Conservation (phyloP, 257 asterid genomes). For the Hygrophila difformis region DNA sequence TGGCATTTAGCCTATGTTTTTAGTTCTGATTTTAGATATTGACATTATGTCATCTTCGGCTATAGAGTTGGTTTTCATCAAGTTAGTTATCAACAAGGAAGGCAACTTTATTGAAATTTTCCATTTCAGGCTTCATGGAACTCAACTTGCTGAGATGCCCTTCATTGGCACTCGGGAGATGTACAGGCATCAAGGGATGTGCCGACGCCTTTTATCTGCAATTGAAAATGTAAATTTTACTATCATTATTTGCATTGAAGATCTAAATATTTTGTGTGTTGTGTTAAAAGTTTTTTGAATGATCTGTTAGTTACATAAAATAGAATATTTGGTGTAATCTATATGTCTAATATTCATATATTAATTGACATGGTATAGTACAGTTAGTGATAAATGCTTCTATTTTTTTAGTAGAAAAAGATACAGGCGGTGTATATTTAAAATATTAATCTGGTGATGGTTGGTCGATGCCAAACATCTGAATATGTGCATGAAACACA, state of each 20-base stretch:
- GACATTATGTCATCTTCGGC: constrained; percentile 1
- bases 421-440: too few species aligned
- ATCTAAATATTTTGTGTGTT: not conserved
- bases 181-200: constrained; percentile 98
- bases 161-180: constrained; percentile 83
- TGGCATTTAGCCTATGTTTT: too few species aligned
- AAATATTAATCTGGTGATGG: too few species aligned
- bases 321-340: too few species aligned
- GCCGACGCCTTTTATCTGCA: constrained; percentile 77
- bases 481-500: too few species aligned
- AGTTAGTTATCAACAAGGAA: constrained; percentile 1
- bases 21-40: not conserved
- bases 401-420: too few species aligned
- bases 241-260: not conserved
- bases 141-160: constrained; percentile 95
- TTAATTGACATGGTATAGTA: too few species aligned
- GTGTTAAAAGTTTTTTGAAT: not conserved
- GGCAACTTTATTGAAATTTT: constrained; percentile 15
- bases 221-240: constrained; percentile 58
- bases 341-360: too few species aligned
- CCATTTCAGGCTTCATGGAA: constrained; percentile 68
- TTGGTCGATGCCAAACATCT: too few species aligned
- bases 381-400: too few species aligned
- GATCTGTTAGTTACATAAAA: too few species aligned
- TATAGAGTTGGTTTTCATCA: too few species aligned